A percentile compares a stretch with the other conserved stretches of the same genome.
Evolutionary conservation across 2,329 filamentous ascomycete genomes (phyloP).

Genomic region (Fusarium nygamai): DNA sequence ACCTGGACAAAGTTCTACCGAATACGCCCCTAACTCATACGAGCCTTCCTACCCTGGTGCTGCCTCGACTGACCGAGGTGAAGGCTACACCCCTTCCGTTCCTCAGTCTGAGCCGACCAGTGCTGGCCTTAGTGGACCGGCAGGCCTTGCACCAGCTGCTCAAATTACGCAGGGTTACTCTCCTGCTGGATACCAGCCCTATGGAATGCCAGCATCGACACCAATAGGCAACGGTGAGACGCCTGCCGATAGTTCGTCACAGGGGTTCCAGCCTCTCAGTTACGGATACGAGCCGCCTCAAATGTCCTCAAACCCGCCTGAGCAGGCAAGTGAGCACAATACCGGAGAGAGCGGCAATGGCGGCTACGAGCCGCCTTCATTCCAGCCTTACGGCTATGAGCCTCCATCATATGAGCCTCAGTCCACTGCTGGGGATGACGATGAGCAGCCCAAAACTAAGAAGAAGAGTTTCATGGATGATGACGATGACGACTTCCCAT

Average conservation of each 20-base stretch:
- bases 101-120: conserved; percentile 22
- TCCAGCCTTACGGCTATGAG: conserved; percentile 68
- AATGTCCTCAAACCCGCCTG: conserved; percentile 40
- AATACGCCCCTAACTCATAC: conserved; percentile 49
- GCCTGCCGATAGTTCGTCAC: conserved; percentile 31
- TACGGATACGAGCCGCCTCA: conserved; percentile 64
- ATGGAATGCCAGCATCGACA: conserved; percentile 41
- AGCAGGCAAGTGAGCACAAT: conserved; percentile 22
- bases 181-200: conserved; percentile 43
- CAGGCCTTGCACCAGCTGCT: conserved; percentile 39
- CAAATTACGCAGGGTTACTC: conserved; percentile 38
- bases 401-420: conserved; percentile 67
- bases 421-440: conserved; percentile 51
- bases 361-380: conserved; percentile 70
- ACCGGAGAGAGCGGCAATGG: conserved; percentile 48
- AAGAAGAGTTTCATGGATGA: conserved; percentile 86
- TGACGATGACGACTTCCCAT: conserved; percentile 76
- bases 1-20: conserved; percentile 49
- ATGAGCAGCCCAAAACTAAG: conserved; percentile 68
- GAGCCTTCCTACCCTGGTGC: conserved; percentile 46
- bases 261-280: conserved; percentile 57
- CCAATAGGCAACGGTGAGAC: conserved; percentile 12
- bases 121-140: background rate
- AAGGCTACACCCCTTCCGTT: conserved; percentile 33
- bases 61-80: conserved; percentile 15